phyloP scores from a whole-genome alignment of 257 asterid species.

The Solanum bulbocastanum region DNA sequence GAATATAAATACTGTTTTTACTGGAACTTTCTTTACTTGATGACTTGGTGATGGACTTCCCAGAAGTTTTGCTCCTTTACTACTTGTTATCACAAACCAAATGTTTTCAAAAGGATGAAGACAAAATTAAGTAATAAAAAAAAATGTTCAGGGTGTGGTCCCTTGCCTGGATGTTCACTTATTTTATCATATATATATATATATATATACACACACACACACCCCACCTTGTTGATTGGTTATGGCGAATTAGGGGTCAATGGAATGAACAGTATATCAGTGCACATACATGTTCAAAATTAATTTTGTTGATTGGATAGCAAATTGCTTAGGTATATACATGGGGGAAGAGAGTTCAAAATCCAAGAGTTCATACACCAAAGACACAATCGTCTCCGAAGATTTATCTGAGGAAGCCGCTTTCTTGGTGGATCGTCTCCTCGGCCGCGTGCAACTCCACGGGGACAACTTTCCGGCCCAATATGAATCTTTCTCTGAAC shows the following conservation, averaged over 20 bases:
- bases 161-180: not conserved
- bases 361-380: not conserved
- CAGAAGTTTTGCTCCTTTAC: not conserved
- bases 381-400: constrained; percentile 3
- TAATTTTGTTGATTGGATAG: not conserved
- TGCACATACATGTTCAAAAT: too few species aligned
- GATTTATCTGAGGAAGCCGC: constrained; percentile 12
- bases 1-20: not conserved
- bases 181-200: too few species aligned
- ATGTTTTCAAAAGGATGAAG: not conserved
- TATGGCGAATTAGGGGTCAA: not conserved
- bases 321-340: not conserved
- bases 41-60: not conserved
- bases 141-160: not conserved
- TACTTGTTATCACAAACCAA: too few species aligned
- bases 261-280: not conserved
- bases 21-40: not conserved
- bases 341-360: not conserved
- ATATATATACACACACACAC: too few species aligned
- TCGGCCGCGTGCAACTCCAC: constrained; percentile 7
- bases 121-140: not conserved
- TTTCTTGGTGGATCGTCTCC: not conserved
- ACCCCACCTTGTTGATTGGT: not conserved
- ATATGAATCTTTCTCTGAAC: constrained; percentile 1
- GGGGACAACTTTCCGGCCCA: constrained; percentile 23